Evolutionary conservation across 2,329 filamentous ascomycete species (phyloP).

Genomic region (Tolypocladium sp.): DNA sequence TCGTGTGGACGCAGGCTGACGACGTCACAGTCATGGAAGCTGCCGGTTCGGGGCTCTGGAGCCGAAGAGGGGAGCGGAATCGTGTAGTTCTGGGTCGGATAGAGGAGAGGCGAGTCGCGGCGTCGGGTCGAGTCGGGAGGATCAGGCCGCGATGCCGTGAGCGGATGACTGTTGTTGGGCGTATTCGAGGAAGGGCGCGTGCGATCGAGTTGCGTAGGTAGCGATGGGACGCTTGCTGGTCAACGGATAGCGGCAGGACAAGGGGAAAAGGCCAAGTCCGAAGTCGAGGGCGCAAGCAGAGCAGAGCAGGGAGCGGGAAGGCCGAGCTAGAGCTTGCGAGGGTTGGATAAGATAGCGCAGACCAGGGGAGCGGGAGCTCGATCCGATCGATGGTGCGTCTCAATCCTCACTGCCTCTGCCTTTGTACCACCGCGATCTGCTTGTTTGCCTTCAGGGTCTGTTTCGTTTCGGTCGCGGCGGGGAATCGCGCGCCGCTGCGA

Average conservation of each 20-base stretch:
- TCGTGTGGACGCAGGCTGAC: slow-evolving; percentile 29
- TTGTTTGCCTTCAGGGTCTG: neutral
- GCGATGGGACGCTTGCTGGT: neutral
- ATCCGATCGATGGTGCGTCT: neutral
- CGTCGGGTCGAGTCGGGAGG: neutral
- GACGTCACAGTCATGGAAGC: slow-evolving; percentile 45
- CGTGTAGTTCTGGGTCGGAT: slow-evolving; percentile 6
- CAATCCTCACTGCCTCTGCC: neutral
- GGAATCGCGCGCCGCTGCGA: neutral
- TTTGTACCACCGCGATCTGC: neutral
- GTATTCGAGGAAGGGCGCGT: neutral
- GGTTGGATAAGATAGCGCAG: neutral
- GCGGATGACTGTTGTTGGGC: neutral
- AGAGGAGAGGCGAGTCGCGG: neutral
- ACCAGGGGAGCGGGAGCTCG: neutral
- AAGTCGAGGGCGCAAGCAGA: neutral
- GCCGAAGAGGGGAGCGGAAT: slow-evolving; percentile 3
- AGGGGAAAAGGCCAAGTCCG: neutral
- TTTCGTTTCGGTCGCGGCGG: neutral
- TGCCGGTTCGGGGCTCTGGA: slow-evolving; percentile 12
- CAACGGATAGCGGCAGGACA: neutral
- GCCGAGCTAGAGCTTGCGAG: neutral
- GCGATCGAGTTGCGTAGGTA: neutral
- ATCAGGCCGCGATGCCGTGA: neutral
- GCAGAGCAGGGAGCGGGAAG: neutral